Base-by-base conservation (phyloP, 2,329 filamentous ascomycete species). In the Pseudovirgaria hyperparasitica region DNA sequence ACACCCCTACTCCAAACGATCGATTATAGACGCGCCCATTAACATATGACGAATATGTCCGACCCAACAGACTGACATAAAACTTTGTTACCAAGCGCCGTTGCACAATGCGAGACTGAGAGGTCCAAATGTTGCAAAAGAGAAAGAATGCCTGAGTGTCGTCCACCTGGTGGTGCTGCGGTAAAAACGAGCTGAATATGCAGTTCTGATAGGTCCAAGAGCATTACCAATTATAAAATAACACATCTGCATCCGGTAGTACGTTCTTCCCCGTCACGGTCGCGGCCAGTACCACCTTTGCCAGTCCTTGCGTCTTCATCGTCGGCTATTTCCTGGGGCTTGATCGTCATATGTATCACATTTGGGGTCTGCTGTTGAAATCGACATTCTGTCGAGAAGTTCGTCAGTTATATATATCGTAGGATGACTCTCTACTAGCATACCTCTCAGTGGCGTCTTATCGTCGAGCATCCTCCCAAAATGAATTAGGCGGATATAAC, bases 291-390 rank as follows among this genome's bases (percentile, higher is more conserved):
- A 15, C 58, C 55, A 26, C 59, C 55, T 51, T 77, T 80, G 32
- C 69, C 66, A 18, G 70, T 69, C 46, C 76, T 78, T 30, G 78
- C 74, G 40, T 82, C 78, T 38, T 77, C 73, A 45, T 90, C 84
- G 38, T 92, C 77, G 34, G 87, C 62, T 20, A 79, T 69, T 46
- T 92, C 82, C 46, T 85, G 78, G 3, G 85, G 85, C 41, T 82
- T 80, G 41, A 93, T 75, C 5, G 81, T 87, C 84, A 93, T 92
- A 54, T 93, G 85, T n/a, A 93, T 75, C 16, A 92, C 81, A 40
- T 92, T 92, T 6, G 81, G 72, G 8, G 67, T 62, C 36, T 84
- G 76, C 16, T 65, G 64, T 45, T 72, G 80, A 46, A 92, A 84
- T 34, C 74, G 78, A 45, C 82, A 86, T 39, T 86, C 84, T 92